A percentile compares a stretch with the other conserved stretches of the same genome.
These are phyloP conservation scores for Tolypocladium nubicola DNA, from an alignment of 2,329 filamentous ascomycete species.

Conservation along the genomic window DNA sequence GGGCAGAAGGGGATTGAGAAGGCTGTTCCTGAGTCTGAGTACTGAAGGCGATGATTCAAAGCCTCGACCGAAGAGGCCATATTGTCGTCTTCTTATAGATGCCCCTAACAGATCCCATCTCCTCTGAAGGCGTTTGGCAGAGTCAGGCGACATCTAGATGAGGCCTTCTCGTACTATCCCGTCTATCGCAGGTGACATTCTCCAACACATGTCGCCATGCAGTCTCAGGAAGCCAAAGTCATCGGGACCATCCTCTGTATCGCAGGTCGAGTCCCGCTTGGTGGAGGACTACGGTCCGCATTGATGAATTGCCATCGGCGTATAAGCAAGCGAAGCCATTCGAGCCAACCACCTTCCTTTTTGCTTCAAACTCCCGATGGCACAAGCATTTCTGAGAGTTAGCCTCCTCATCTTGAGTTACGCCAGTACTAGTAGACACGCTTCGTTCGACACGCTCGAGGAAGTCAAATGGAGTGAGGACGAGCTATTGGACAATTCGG, in stretches of 20 bases:
- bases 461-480: not conserved
- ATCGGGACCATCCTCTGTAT: not conserved
- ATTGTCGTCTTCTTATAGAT: not conserved
- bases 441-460: not conserved
- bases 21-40: not conserved
- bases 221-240: not conserved
- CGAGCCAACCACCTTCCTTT: not conserved
- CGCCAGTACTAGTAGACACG: not conserved
- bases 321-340: not conserved
- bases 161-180: not conserved
- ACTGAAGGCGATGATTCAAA: not conserved
- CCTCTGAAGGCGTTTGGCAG: not conserved
- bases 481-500: not conserved
- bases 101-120: no score
- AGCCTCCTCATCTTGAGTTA: not conserved
- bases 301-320: not conserved
- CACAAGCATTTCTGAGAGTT: not conserved
- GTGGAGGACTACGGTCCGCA: not conserved
- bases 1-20: not conserved
- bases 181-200: not conserved
- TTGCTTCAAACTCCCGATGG: not conserved
- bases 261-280: not conserved
- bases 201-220: not conserved
- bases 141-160: no score
- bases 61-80: not conserved